phyloP scores from a whole-genome alignment of 352 stramenopile genomes.

The Globisporangium yorkense region DNA sequence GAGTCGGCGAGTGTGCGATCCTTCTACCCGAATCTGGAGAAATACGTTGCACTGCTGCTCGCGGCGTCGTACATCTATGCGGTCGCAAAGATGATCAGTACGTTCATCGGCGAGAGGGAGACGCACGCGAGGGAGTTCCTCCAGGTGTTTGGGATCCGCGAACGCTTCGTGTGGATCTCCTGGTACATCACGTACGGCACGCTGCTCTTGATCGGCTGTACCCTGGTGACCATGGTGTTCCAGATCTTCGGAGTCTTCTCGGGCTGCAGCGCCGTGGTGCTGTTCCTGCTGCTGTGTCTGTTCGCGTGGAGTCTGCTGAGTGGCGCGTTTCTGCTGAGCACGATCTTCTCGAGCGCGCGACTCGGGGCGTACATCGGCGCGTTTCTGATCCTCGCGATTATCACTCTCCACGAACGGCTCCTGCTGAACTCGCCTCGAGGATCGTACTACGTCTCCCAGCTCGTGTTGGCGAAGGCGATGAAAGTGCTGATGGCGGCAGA shows the following conservation, averaged over 20 bases:
- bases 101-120: conserved; percentile 28
- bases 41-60: conserved; percentile 26
- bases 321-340: conserved; percentile 27
- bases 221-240: conserved; percentile 23
- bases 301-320: conserved; percentile 26
- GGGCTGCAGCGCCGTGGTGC: conserved; percentile 19
- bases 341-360: conserved; percentile 28
- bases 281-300: conserved; percentile 26
- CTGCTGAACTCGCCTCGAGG: conserved; percentile 11
- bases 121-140: conserved; percentile 25
- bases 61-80: conserved; percentile 23
- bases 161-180: conserved; percentile 27
- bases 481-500: conserved; percentile 8
- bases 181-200: conserved; percentile 40
- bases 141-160: conserved; percentile 28
- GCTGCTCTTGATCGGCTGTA: conserved; percentile 22
- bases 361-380: conserved; percentile 31
- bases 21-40: conserved; percentile 30
- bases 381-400: conserved; percentile 28
- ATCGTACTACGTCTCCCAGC: conserved; percentile 25
- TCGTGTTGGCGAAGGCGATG: conserved; percentile 28
- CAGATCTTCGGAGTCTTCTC: conserved; percentile 21
- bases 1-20: conserved; percentile 17
- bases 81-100: conserved; percentile 24
- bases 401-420: conserved; percentile 18